Percentiles rank a stretch among this genome's conserved stretches.
These are phyloP conservation scores for Yarrowia galli DNA, from an alignment of 1,139 yeast species.

Conservation along the genomic window DNA sequence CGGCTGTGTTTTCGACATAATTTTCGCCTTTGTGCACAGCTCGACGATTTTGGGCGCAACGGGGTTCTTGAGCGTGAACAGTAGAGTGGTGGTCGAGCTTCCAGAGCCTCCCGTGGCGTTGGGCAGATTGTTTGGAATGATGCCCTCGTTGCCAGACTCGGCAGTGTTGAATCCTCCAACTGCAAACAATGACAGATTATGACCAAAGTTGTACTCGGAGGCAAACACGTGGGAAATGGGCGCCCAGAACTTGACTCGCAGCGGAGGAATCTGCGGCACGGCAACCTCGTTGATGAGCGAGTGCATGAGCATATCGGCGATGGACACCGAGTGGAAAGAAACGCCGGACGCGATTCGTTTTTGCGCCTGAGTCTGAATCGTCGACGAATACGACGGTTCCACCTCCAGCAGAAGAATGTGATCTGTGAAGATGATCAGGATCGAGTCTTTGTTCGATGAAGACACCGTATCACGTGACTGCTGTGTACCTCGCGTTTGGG, in stretches of 20 bases:
- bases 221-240: constrained; percentile 59
- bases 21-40: constrained; percentile 75
- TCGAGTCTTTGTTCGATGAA: constrained; percentile 40
- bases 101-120: background rate
- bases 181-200: constrained; percentile 42
- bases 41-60: constrained; percentile 62
- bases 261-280: constrained; percentile 69
- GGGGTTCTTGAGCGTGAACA: constrained; percentile 8
- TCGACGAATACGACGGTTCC: constrained; percentile 50
- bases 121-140: background rate
- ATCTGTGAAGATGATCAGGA: constrained; percentile 82
- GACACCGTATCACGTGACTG: background rate
- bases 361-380: constrained; percentile 57
- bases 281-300: constrained; percentile 88
- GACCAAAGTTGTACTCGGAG: constrained; percentile 46
- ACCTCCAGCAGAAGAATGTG: constrained; percentile 66
- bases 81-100: background rate
- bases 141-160: constrained; percentile 1
- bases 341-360: constrained; percentile 49
- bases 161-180: constrained; percentile 22
- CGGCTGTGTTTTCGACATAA: constrained; percentile 79
- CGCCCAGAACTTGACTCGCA: constrained; percentile 75
- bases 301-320: constrained; percentile 86
- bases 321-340: constrained; percentile 59
- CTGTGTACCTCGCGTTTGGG: background rate